These are phyloP conservation scores for Globisporangium echinulatum DNA, from an alignment of 352 stramenopile species.

Conservation along the genomic window DNA sequence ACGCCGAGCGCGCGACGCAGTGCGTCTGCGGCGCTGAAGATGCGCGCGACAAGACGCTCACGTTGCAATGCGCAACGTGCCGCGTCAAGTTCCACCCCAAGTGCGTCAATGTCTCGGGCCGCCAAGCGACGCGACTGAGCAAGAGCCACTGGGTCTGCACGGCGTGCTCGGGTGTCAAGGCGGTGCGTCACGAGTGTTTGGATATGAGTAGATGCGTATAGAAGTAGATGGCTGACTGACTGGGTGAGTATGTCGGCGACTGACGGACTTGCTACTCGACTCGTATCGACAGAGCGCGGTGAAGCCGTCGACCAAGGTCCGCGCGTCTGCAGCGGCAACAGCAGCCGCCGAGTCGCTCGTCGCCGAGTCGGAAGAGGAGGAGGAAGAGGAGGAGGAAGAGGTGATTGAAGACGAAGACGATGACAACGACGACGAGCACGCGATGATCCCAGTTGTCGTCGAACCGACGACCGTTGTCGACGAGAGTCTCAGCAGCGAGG, in stretches of 20 bases:
- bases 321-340: background rate
- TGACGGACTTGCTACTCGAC: background rate
- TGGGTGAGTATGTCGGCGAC: background rate
- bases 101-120: conserved; percentile 76
- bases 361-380: conserved; percentile 1
- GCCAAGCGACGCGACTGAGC: conserved; percentile 43
- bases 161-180: conserved; percentile 12
- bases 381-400: conserved; percentile 5
- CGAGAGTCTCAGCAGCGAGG: background rate
- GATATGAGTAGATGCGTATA: background rate
- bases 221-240: background rate
- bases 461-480: background rate
- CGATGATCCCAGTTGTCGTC: background rate
- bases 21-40: conserved; percentile 46
- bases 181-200: background rate
- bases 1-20: conserved; percentile 24
- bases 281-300: conserved; percentile 2
- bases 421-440: background rate
- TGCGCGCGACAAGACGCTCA: conserved; percentile 34
- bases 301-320: conserved; percentile 9
- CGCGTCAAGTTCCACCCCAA: conserved; percentile 68
- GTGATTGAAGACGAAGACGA: conserved; percentile 6
- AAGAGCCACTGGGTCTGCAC: conserved; percentile 45
- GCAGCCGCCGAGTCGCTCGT: background rate
- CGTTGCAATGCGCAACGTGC: conserved; percentile 59